Base-by-base conservation (phyloP, 148 eudicot genomes). In the Chenopodium berlandieri region DNA sequence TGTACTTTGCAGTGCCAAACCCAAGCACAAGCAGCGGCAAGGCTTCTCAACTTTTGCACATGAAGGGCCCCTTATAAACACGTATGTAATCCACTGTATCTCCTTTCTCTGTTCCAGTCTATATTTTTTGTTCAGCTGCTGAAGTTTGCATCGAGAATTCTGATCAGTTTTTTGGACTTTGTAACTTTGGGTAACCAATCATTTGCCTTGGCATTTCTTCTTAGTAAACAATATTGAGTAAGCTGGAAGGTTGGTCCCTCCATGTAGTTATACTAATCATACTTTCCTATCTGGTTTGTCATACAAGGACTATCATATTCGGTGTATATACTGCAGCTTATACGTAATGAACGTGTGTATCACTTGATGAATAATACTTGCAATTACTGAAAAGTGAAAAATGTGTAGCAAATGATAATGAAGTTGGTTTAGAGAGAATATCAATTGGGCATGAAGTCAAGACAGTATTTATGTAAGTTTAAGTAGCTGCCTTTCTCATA, bases 21-120 rank as follows among this genome's bases (percentile, higher is more conserved):
- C 96, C 77, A 94, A 94, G 89, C 98, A 94, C 87, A 94, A 92
- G 82, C 97, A 94, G 77, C 83, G 97, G n/a, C 97, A 94, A 82
- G 95, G 97, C 76, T 73, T 90, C 83, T 91, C 97, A 71, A 89
- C 94, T 1, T 83, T 89, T 85, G 87, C 94, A 1, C 73, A 78
- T 83, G 97, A 94, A 82, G 86, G 81, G 58, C 88, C 87, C 58
- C 73, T 86, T 27, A 83, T 84, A 54, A 58, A 82, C 31, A 82
- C 69, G 94, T 93, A 90, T 37, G 88, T 70, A 64, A 52, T 76
- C 50, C 52, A 27, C 13, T 78, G 47, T 65, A 23, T 78, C 23
- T 32, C 50, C 76, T 58, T 75, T 7, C 34, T 12, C 13, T 2
- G 47, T 22, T 56, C 67, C 31, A n/a, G 70, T 14, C 10, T 76